Conservation (phyloP, 257 asterid genomes). For the Mentha longifolia region DNA sequence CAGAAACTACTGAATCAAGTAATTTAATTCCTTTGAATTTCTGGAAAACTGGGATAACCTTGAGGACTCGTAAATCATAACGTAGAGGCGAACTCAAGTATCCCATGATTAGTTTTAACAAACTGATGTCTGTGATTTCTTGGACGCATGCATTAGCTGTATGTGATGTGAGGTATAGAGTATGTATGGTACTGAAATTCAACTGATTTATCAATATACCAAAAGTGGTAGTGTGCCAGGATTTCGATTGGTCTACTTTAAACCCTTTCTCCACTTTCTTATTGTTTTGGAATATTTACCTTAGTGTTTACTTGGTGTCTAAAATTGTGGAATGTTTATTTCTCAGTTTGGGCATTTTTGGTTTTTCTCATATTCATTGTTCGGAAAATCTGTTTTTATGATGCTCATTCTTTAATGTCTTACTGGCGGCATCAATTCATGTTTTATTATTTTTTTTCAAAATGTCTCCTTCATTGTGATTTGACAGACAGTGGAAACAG, state of each 20-base stretch:
- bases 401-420: neutral
- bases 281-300: neutral
- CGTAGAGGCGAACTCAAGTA: neutral
- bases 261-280: neutral
- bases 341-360: neutral
- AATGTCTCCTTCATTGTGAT: conserved; percentile 26
- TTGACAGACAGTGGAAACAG: conserved; percentile 78
- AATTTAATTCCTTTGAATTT: conserved; percentile 8
- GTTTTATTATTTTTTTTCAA: conserved; percentile 2
- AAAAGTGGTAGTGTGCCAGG: neutral
- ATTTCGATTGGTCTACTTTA: neutral
- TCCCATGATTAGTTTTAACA: neutral
- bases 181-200: neutral
- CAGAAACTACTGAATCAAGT: neutral
- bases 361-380: neutral
- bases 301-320: neutral
- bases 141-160: neutral
- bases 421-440: conserved; percentile 12
- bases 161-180: neutral
- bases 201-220: conserved; percentile 12
- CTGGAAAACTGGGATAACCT: neutral
- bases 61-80: neutral
- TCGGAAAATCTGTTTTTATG: neutral
- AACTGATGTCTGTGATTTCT: conserved; percentile 3
- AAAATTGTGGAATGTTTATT: neutral